A percentile compares a stretch with the other conserved stretches of the same genome.
Evolutionary conservation across 306 rosid genomes (phyloP).

Genomic region (Luffa aegyptiaca): DNA sequence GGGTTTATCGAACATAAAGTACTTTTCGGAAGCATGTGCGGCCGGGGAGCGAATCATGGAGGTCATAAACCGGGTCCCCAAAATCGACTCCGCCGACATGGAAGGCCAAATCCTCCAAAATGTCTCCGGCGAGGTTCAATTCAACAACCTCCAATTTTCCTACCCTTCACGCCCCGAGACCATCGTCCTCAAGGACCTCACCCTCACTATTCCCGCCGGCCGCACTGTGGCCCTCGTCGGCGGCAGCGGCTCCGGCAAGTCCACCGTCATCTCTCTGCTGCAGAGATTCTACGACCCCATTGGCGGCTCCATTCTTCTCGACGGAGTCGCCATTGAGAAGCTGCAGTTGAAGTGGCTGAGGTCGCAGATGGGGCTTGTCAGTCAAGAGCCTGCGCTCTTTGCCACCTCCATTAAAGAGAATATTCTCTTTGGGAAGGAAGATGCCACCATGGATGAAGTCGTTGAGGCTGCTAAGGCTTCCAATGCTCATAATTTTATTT

Average conservation of each 20-base stretch:
- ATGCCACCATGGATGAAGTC: conserved; percentile 48
- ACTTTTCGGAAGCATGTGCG: conserved; percentile 63
- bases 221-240: conserved; percentile 77
- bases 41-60: conserved; percentile 72
- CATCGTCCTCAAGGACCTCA: conserved; percentile 42
- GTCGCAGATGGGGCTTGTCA: conserved; percentile 85
- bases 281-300: conserved; percentile 84
- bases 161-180: conserved; percentile 86
- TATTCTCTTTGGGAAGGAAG: conserved; percentile 77
- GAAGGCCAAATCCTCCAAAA: conserved; percentile 41
- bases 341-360: conserved; percentile 76
- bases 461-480: conserved; percentile 67
- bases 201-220: conserved; percentile 58
- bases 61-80: conserved; percentile 63
- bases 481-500: conserved; percentile 76
- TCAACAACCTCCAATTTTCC: conserved; percentile 39
- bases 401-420: conserved; percentile 76
- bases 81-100: conserved; percentile 70
- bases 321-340: conserved; percentile 49
- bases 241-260: conserved; percentile 84
- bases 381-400: conserved; percentile 88
- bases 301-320: conserved; percentile 53
- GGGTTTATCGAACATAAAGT: conserved; percentile 69
- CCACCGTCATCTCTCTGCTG: conserved; percentile 63
- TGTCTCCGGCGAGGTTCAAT: conserved; percentile 57